Evolutionary conservation across 78 protist genomes (phyloP).

Genomic region (Dictyostelium capitatum): DNA sequence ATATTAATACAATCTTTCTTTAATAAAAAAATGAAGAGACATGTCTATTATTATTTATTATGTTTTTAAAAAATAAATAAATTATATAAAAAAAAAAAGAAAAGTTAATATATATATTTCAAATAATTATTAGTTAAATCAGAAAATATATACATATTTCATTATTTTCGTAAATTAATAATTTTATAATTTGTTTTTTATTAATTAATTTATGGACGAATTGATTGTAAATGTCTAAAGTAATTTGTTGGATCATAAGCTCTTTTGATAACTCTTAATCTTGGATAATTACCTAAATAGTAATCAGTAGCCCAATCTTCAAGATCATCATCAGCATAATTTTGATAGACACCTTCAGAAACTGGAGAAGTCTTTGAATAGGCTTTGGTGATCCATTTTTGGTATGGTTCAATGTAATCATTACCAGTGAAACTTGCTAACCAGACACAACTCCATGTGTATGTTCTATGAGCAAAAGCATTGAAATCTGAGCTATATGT

Average conservation of each 20-base stretch:
- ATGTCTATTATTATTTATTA: no score
- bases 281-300: slow-evolving; percentile 68
- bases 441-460: slow-evolving; percentile 76
- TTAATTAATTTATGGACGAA: neutral
- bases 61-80: no score
- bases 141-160: no score
- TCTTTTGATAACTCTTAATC: slow-evolving; percentile 23
- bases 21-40: no score
- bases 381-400: slow-evolving; percentile 42
- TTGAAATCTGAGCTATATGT: slow-evolving; percentile 23
- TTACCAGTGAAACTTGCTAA: neutral
- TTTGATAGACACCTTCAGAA: slow-evolving; percentile 67
- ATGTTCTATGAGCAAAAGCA: slow-evolving; percentile 45
- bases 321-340: slow-evolving; percentile 58
- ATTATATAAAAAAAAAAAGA: no score
- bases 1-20: no score
- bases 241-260: slow-evolving; percentile 47
- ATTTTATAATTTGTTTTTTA: neutral
- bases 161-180: no score
- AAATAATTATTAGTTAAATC: no score
- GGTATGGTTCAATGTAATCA: slow-evolving; percentile 1
- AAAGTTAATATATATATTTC: no score
- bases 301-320: slow-evolving; percentile 41
- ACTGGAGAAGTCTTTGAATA: neutral
- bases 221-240: slow-evolving; percentile 22